These are phyloP conservation scores for Neonectria hederae DNA, from an alignment of 2,329 filamentous ascomycete species.

Conservation along the genomic window DNA sequence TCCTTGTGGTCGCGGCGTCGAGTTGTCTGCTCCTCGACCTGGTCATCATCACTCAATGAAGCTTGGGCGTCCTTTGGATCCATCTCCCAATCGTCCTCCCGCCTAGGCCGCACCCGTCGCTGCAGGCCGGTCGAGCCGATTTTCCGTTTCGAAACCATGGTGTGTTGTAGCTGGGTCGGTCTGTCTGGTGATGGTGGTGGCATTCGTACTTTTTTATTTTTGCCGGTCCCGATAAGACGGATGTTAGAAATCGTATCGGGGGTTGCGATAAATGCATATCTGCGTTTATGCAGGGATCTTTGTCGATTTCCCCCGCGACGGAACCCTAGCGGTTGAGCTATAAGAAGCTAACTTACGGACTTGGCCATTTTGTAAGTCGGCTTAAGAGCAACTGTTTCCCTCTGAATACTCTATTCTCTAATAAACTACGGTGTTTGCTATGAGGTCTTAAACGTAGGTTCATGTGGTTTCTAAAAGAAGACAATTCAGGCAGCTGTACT, in stretches of 20 bases:
- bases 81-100: conserved; percentile 55
- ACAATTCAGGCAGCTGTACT: background rate
- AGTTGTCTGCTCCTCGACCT: conserved; percentile 43
- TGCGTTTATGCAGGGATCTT: background rate
- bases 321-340: background rate
- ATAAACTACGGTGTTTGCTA: background rate
- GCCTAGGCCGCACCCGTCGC: conserved; percentile 55
- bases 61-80: conserved; percentile 48
- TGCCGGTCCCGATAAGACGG: conserved; percentile 12
- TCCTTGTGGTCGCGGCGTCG: conserved; percentile 39
- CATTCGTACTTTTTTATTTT: conserved; percentile 9
- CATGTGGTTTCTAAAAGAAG: background rate
- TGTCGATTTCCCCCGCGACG: background rate
- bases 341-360: too few species aligned
- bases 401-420: background rate
- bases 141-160: conserved; percentile 55
- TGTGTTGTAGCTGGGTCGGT: background rate
- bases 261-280: conserved; percentile 18
- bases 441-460: too few species aligned
- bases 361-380: too few species aligned
- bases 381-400: too few species aligned
- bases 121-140: conserved; percentile 49
- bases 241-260: conserved; percentile 17
- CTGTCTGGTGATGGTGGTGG: background rate
- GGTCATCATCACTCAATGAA: conserved; percentile 44